phyloP scores from a whole-genome alignment of 345 rosid genomes.

The Citrus medica region DNA sequence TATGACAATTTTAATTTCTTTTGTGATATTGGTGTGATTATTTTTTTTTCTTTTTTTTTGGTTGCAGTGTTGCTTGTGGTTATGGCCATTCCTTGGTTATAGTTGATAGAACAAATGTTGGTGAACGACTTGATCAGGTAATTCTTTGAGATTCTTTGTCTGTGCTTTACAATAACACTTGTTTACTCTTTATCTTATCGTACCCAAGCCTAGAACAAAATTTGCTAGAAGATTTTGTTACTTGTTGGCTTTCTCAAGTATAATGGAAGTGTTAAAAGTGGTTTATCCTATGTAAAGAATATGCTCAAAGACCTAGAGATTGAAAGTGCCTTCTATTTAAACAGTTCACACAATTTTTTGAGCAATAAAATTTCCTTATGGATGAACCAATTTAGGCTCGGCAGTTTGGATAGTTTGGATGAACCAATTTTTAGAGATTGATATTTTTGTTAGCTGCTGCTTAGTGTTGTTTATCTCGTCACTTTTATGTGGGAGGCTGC shows the following conservation, averaged over 20 bases:
- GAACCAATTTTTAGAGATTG: too few relatives aligned
- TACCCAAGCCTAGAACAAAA: not conserved
- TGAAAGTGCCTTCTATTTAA: not conserved
- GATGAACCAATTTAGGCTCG: not conserved
- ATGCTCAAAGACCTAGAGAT: not conserved
- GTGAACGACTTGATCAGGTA: conserved; percentile 88
- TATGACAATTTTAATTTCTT: not conserved
- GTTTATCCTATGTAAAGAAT: not conserved
- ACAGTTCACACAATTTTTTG: not conserved
- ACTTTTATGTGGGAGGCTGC: not conserved
- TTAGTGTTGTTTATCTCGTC: not conserved
- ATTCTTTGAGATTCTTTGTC: not conserved
- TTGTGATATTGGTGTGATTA: too few relatives aligned
- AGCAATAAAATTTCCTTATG: not conserved
- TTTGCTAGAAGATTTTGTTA: not conserved
- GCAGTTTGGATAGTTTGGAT: not conserved
- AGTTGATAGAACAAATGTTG: conserved; percentile 63
- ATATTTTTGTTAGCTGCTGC: not conserved
- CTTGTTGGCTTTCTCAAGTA: not conserved
- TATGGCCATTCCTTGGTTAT: conserved; percentile 83
- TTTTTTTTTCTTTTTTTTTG: conserved; percentile 15
- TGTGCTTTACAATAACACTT: not conserved
- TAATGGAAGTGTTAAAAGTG: not conserved
- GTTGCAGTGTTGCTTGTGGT: conserved; percentile 83
- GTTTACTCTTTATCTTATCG: not conserved